phyloP scores from a whole-genome alignment of 352 stramenopile species.

The Phytophthora pistaciae region DNA sequence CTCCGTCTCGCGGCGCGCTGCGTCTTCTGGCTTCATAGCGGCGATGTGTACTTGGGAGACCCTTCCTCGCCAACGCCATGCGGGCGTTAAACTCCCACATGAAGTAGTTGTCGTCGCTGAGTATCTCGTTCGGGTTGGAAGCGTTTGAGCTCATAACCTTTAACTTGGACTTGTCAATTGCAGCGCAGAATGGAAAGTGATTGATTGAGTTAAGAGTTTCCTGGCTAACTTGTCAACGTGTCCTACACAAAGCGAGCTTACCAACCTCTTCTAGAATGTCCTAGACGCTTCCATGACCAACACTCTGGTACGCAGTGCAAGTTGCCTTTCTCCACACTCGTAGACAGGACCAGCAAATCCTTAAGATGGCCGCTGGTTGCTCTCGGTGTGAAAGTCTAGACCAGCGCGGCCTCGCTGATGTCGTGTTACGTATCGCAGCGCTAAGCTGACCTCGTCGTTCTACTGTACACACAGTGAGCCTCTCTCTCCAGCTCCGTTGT shows the following conservation, averaged over 20 bases:
- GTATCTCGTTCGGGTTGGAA: conserved; percentile 4
- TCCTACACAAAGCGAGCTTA: background rate
- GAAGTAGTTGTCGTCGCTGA: conserved; percentile 14
- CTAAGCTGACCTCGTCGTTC: too few relatives aligned
- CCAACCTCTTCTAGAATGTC: background rate
- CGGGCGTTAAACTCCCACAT: conserved; percentile 27
- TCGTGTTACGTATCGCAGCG: too few relatives aligned
- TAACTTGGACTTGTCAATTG: background rate
- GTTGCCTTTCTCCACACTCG: background rate
- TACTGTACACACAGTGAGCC: too few relatives aligned
- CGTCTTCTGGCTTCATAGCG: conserved; percentile 8
- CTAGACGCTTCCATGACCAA: background rate
- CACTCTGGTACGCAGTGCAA: background rate
- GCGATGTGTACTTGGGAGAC: conserved; percentile 18
- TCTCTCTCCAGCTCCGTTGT: too few relatives aligned
- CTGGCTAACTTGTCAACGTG: background rate
- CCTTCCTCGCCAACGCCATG: conserved; percentile 24
- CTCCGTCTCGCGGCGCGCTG: conserved; percentile 1
- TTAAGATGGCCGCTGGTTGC: too few relatives aligned
- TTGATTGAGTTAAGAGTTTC: background rate
- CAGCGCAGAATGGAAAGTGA: conserved; percentile 1
- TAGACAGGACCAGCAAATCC: too few relatives aligned
- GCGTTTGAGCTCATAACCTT: conserved; percentile 3
- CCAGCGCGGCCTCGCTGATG: too few relatives aligned
- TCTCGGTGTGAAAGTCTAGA: too few relatives aligned